phyloP scores from a whole-genome alignment of 768 basidiomycete species.

The Ramaria rubella region DNA sequence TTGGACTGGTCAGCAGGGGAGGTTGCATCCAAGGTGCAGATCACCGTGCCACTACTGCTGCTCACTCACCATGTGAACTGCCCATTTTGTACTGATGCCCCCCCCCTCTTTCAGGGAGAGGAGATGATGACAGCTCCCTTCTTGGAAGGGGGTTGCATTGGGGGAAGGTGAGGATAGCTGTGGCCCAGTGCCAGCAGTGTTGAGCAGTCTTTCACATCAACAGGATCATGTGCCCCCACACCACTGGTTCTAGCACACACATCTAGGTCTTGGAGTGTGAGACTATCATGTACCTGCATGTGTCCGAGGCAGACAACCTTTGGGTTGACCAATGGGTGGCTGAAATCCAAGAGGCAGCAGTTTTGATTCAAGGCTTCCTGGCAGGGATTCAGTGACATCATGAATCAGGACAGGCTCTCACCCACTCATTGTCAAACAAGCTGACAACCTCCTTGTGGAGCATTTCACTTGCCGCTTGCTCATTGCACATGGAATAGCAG shows the following conservation, averaged over 20 bases:
- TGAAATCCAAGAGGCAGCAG: slow-evolving; percentile 21
- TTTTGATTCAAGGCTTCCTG: slow-evolving; percentile 24
- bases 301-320: slow-evolving; percentile 21
- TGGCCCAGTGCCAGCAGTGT: slow-evolving; percentile 12
- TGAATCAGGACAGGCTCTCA: slow-evolving; percentile 16
- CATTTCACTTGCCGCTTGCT: slow-evolving; percentile 23
- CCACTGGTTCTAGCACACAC: neutral
- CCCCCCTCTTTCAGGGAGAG: neutral
- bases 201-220: slow-evolving; percentile 19
- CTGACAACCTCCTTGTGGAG: slow-evolving; percentile 24
- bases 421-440: slow-evolving; percentile 18
- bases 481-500: slow-evolving; percentile 11
- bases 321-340: slow-evolving; percentile 23
- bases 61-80: neutral
- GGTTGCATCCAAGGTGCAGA: neutral
- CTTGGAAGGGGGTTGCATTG: neutral
- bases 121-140: neutral
- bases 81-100: neutral
- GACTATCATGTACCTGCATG: slow-evolving; percentile 17
- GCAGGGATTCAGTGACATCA: slow-evolving; percentile 24
- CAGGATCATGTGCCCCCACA: slow-evolving; percentile 9
- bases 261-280: slow-evolving; percentile 15
- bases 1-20: neutral
- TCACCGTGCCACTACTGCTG: neutral
- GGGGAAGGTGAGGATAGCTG: neutral